Evolutionary conservation across 345 rosid genomes (phyloP), one percentile per base, ranked within the genome.

Genomic region (Noccaea bulbosa): DNA sequence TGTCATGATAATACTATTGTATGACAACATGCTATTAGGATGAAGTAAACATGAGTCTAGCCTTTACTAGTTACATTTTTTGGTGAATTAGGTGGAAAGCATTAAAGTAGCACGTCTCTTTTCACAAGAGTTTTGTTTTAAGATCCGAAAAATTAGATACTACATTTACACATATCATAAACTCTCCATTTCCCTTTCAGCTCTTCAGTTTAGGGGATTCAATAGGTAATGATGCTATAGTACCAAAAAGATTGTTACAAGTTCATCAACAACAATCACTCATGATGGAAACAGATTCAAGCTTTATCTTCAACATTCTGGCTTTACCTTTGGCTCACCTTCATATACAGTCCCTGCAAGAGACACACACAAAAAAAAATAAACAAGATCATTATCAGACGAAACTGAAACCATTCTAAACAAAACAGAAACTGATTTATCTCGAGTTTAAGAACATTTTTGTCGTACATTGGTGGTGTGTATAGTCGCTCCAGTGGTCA

Each of bases 401-500:
- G 12, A 33, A 20, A 24, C 4, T 51, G 40, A 14, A 52, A 68
- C 11, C 27, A 49, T 44, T 52, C 30, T 27, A 52, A 43, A 67
- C 32, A 22, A 8, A 73, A 27, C 8, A 9, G 2, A 51, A 27
- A 41, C 14, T 20, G 38, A 40, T 37, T 11, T 30, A 46, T 51
- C 22, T 41, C 1, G 49, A 53, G 47, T 32, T 20, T 35, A 51
- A 22, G 24, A 54, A 49, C 58, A 61, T 7, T 60, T 3, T 60
- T 3, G 14, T 39, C 73, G 5, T 61, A 93, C 96, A 35, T 88
- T 84, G 43, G 96, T 88, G 2, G 97, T 90, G 73, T 90, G 98
- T 69, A 93, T 90, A 16, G 98, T 93, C 22, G 96, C 98, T 72
- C 97, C 96, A 2, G 98, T 93, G 4, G 98, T 93, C 98, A 93